Evolutionary conservation across 768 basidiomycete genomes (phyloP), one percentile per base, ranked within the genome.

Genomic region (Boletales sp.): DNA sequence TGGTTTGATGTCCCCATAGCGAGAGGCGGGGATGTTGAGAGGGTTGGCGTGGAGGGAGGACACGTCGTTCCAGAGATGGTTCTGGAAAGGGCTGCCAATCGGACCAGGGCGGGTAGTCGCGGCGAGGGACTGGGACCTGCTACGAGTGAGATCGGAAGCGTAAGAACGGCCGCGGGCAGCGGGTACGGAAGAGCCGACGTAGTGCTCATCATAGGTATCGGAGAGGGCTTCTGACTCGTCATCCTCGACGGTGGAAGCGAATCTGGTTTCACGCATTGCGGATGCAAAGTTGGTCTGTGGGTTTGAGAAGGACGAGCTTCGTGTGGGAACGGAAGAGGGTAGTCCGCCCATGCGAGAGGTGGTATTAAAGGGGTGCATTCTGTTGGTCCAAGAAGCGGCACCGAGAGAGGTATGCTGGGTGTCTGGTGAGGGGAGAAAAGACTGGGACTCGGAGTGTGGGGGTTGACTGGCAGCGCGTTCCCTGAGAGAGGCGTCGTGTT

Each of bases 191-290:
- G n/a, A n/a, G 29, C 71, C 73, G 6, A 78, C 63, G 56, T 70
- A 81, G 40, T 69, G 74, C 31, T 84, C 80, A 40, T 86, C 84
- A 59, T 83, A 83, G 40, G 76, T 77, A 61, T 87, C 84, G 43
- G 78, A 79, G 19, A 81, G 68, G 6, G 69, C 70, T 46, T 87
- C 86, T 1, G 79, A 80, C 67, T 90, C 88, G 65, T 90, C 88
- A 57, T 90, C 87, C 69, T 90, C 89, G 57, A 86, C 81, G 1
- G 87, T 90, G 19, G 86, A 87, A 6, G 84, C 78, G 66, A 90
- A 90, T 30, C 81, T 71, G 8, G 74, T 69, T 47, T 84, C 85
- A 37, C 84, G 81, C 79, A 87, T 82, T 35, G 78, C 73, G 24
- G 83, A 81, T 18, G 77, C 69, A 62, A 87, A 85, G 41, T 79